Percentiles rank a stretch among this genome's conserved stretches.
Evolutionary conservation across 257 asterid species (phyloP).

Genomic region (Plantago ovata): DNA sequence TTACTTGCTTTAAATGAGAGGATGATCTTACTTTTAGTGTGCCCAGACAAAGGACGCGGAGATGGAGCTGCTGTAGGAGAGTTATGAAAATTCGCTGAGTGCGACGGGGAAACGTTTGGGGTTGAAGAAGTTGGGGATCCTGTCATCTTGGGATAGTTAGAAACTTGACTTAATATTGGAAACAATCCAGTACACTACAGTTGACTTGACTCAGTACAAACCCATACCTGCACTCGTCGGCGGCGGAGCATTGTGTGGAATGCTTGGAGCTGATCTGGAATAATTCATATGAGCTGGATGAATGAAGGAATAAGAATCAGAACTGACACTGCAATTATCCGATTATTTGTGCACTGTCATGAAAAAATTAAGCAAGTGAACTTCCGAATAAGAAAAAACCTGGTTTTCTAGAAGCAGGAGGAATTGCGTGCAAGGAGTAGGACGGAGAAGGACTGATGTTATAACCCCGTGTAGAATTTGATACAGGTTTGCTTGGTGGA

Average conservation of each 20-base stretch:
- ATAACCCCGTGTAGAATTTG: conserved; percentile 35
- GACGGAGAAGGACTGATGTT: conserved; percentile 45
- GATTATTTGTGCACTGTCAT: conserved; percentile 6
- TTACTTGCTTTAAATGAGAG: conserved; percentile 13
- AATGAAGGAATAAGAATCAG: conserved; percentile 12
- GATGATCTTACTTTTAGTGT: conserved; percentile 35
- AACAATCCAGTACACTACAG: conserved; percentile 6
- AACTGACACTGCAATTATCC: neutral
- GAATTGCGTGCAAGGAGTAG: conserved; percentile 28
- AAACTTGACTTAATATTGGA: conserved; percentile 13
- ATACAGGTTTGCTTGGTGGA: conserved; percentile 30
- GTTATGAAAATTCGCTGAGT: conserved; percentile 28
- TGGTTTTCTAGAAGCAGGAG: conserved; percentile 43
- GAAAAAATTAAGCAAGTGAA: conserved; percentile 18
- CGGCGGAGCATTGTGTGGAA: conserved; percentile 29
- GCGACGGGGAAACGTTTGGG: conserved; percentile 31
- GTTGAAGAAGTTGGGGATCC: conserved; percentile 29
- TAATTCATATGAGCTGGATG: conserved; percentile 26
- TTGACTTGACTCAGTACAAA: conserved; percentile 9
- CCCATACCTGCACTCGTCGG: conserved; percentile 32
- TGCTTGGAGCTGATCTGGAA: conserved; percentile 27
- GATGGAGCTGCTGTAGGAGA: conserved; percentile 41
- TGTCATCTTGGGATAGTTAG: conserved; percentile 25
- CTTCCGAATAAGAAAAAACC: conserved; percentile 36
- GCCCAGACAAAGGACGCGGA: conserved; percentile 37